A percentile compares a stretch with the other conserved stretches of the same genome.
Evolutionary conservation across 1,284 basidiomycete species (phyloP).

Genomic region (Pseudozyma hubeiensis): DNA sequence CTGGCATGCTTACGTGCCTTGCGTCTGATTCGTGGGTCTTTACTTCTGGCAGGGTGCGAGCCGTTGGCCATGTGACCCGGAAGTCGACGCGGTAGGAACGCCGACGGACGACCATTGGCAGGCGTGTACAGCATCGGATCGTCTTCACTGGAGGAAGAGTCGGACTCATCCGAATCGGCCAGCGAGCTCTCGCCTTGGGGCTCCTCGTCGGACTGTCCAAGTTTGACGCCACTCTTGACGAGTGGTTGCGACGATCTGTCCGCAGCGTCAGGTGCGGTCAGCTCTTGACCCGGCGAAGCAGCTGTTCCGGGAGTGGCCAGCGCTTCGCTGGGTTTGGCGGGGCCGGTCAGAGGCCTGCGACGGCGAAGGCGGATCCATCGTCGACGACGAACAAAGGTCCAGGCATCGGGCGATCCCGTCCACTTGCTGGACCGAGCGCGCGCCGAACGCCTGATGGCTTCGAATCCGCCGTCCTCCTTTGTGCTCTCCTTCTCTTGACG

Average conservation of each 20-base stretch:
- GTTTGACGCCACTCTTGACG: constrained; percentile 20
- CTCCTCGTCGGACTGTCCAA: constrained; percentile 34
- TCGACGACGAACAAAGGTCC: constrained; percentile 63
- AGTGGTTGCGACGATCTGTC: constrained; percentile 2
- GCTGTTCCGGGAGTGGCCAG: constrained; percentile 5
- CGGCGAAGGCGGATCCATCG: constrained; percentile 65
- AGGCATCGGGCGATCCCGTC: constrained; percentile 54
- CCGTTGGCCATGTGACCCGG: constrained; percentile 48
- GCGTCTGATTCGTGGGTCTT: constrained; percentile 11
- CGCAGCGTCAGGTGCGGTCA: constrained; percentile 4
- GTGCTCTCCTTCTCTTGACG: constrained; percentile 44
- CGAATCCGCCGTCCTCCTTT: constrained; percentile 63
- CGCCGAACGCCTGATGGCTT: constrained; percentile 62
- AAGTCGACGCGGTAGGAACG: constrained; percentile 49
- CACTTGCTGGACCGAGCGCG: constrained; percentile 56
- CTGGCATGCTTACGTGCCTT: constrained; percentile 36
- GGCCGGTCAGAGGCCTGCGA: constrained; percentile 26
- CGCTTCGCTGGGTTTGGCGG: constrained; percentile 10
- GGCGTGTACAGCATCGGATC: constrained; percentile 38
- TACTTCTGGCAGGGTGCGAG: constrained; percentile 26
- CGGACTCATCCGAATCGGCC: constrained; percentile 34
- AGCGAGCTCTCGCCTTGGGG: constrained; percentile 27
- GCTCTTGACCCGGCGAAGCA: constrained; percentile 22
- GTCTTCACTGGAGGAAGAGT: constrained; percentile 39
- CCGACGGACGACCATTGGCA: constrained; percentile 28